These are phyloP conservation scores for Spatholobus suberectus DNA, from an alignment of 306 rosid genomes.

Conservation along the genomic window DNA sequence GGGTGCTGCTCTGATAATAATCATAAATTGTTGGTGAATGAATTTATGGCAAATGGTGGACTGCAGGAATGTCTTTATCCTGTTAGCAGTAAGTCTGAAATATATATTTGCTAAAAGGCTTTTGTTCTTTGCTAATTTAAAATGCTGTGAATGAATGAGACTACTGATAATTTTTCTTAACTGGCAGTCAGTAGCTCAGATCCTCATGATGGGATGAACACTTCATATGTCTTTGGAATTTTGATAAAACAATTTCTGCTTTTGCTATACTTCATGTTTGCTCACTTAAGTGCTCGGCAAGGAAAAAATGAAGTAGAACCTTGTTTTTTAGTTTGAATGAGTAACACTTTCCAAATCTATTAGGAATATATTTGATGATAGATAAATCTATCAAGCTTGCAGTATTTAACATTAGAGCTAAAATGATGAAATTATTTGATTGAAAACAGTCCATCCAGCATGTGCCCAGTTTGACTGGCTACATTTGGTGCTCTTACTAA, in stretches of 20 bases:
- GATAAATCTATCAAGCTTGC: not conserved
- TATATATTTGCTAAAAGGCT: not conserved
- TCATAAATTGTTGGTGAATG: too few species aligned
- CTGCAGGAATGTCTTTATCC: slow-evolving; percentile 90
- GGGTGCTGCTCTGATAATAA: slow-evolving; percentile 92
- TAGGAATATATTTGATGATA: not conserved
- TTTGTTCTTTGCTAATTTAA: not conserved
- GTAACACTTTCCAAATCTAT: not conserved
- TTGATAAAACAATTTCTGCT: not conserved
- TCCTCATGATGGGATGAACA: not conserved
- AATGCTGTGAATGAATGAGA: slow-evolving; percentile 1
- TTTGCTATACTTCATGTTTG: not conserved
- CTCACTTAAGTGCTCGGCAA: too few species aligned
- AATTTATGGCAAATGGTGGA: slow-evolving; percentile 87
- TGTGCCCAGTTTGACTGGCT: not conserved
- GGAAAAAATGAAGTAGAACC: not conserved
- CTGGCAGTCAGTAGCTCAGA: not conserved
- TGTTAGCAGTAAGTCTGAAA: slow-evolving; percentile 59
- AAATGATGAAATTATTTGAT: not conserved
- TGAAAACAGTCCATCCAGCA: not conserved
- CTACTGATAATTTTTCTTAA: not conserved
- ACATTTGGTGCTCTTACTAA: not conserved
- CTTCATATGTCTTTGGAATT: not conserved
- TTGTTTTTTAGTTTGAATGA: not conserved
- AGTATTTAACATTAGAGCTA: not conserved